phyloP scores from a whole-genome alignment of 768 basidiomycete species.

The Tylopilus sp. region DNA sequence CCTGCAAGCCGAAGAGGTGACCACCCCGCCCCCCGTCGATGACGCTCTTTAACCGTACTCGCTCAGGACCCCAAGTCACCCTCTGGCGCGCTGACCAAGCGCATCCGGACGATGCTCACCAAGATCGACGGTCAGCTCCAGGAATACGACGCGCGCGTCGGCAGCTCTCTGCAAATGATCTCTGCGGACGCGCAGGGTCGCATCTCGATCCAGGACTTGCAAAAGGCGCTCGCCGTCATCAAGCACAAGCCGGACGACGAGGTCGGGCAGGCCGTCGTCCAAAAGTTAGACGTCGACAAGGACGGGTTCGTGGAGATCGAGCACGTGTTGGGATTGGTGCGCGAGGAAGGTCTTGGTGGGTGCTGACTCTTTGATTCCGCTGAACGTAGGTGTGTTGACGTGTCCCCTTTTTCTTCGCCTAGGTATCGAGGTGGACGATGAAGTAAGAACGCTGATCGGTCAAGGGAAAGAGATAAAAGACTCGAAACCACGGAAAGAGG shows the following conservation, averaged over 20 bases:
- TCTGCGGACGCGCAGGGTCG: slow-evolving; percentile 82
- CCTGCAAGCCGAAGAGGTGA: slow-evolving; percentile 79
- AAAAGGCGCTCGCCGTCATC: slow-evolving; percentile 90
- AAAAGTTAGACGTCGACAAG: slow-evolving; percentile 93
- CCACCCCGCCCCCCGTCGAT: no score
- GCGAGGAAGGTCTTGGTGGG: slow-evolving; percentile 82
- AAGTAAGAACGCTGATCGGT: slow-evolving; percentile 77
- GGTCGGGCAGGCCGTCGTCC: slow-evolving; percentile 79
- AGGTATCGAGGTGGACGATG: slow-evolving; percentile 85
- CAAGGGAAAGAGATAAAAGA: slow-evolving; percentile 81
- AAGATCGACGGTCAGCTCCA: slow-evolving; percentile 92
- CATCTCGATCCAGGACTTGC: slow-evolving; percentile 84
- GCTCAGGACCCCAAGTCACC: slow-evolving; percentile 73
- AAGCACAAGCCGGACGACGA: slow-evolving; percentile 91
- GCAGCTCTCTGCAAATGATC: slow-evolving; percentile 81
- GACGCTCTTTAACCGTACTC: not conserved
- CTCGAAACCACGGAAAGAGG: slow-evolving; percentile 86
- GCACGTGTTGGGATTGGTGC: slow-evolving; percentile 86
- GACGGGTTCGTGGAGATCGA: slow-evolving; percentile 95
- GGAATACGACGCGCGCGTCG: slow-evolving; percentile 88
- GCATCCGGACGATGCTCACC: slow-evolving; percentile 91
- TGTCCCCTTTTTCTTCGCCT: not conserved
- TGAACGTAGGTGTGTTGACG: not conserved
- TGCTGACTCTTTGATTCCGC: slow-evolving; percentile 2
- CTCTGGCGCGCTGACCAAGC: slow-evolving; percentile 86